Base-by-base conservation (phyloP, 192 early-diverging fungal species). In the Coemansia sp. region DNA sequence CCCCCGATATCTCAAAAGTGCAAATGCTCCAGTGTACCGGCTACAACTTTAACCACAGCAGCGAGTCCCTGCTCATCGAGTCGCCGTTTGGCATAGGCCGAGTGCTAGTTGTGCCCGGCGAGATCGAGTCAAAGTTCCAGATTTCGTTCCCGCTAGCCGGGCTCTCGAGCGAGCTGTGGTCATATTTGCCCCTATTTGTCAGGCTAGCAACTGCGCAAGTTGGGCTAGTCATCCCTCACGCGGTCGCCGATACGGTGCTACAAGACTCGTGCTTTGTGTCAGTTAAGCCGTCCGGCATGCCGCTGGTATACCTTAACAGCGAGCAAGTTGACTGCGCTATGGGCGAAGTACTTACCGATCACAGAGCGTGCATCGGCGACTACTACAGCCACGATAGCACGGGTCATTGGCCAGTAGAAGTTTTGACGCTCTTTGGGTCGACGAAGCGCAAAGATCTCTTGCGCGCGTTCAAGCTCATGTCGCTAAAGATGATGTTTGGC, bases 1-100 rank as follows among this genome's bases (percentile, higher is more conserved):
- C 91, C 8, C 90, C 93, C 3, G 88, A 93, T 42, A 77, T 82
- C 4, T 57, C 72, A 52, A 68, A 72, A 19, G 68, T 82, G 33
- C 68, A 69, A 21, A 49, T 74, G 16, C 72, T 75, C 1, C 26
- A 55, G 66, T 71, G 63, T n/a, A 21, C 32, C 0, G 75, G 80
- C 40, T 44, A 66, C 66, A 77, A 49, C 62, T 72, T 74, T 40
- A 43, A 53, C 43, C 62, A 72, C n/a, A 23, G 35, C 44, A 62
- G 23, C 33, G 40, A 49, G 8, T 63, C 57, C 10, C 37, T 61
- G 35, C 38, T 61, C 6, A 9, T 13, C n/a, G 35, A 61, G 37
- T 74, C 71, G 42, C 80, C 75, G 11, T 82, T 82, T 77, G 71
- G 72, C 5, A 62, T 66, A 4, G 80, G 80, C 1, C 72, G 80